These are phyloP conservation scores for Penicillium hordei DNA, from an alignment of 2,329 filamentous ascomycete genomes.

Conservation along the genomic window DNA sequence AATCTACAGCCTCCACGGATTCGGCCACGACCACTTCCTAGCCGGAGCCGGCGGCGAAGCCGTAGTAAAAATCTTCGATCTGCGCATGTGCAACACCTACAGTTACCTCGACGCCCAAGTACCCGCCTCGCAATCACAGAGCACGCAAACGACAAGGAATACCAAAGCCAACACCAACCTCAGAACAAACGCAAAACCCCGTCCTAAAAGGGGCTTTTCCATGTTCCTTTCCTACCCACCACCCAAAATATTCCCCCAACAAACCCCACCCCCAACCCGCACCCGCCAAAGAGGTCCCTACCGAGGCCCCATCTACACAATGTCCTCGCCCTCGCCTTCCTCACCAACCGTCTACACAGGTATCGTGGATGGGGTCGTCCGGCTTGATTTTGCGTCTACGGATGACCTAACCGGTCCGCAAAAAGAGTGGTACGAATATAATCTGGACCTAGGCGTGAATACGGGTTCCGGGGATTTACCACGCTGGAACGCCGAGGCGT, in stretches of 20 bases:
- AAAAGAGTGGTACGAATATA: conserved; percentile 35
- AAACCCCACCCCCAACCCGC: conserved; percentile 3
- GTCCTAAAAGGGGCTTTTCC: conserved; percentile 41
- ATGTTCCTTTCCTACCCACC: conserved; percentile 42
- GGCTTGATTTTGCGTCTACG: conserved; percentile 46
- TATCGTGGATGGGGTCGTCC: conserved; percentile 43
- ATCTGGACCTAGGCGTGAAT: conserved; percentile 29
- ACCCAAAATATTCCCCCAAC: conserved; percentile 9
- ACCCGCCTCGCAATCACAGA: background rate
- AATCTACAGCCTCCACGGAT: conserved; percentile 58
- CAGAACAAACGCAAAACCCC: background rate
- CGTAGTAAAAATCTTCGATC: conserved; percentile 62
- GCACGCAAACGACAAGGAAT: background rate
- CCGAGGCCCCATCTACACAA: conserved; percentile 46
- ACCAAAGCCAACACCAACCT: background rate
- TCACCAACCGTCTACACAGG: conserved; percentile 50
- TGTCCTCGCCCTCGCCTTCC: conserved; percentile 46
- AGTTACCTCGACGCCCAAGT: conserved; percentile 31
- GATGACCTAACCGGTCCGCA: conserved; percentile 40
- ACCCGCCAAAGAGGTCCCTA: conserved; percentile 32
- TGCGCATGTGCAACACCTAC: conserved; percentile 51
- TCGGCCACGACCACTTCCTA: conserved; percentile 58
- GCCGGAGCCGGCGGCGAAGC: conserved; percentile 58
- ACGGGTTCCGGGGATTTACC: conserved; percentile 10
- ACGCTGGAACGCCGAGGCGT: conserved; percentile 19